Evolutionary conservation across 805 yeast species (phyloP).

Genomic region (Torulaspora gathmanii): DNA sequence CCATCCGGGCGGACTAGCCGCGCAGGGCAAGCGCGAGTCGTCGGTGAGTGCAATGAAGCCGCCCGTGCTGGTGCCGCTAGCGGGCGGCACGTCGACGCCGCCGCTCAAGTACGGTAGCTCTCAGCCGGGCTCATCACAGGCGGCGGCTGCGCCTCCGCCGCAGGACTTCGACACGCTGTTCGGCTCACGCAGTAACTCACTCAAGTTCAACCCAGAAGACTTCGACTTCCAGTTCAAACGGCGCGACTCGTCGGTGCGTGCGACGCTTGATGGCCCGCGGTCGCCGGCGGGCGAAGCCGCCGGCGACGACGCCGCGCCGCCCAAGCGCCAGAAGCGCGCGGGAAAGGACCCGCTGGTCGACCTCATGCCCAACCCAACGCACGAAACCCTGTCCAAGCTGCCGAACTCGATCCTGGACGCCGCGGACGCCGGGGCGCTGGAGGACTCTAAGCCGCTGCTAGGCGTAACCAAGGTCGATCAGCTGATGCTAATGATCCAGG

Average conservation of each 20-base stretch:
- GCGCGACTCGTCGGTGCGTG: slow-evolving; percentile 32
- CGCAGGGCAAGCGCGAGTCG: slow-evolving; percentile 10
- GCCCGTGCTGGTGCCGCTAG: slow-evolving; percentile 21
- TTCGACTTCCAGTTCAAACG: slow-evolving; percentile 33
- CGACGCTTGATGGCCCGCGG: slow-evolving; percentile 18
- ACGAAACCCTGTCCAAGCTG: slow-evolving; percentile 14
- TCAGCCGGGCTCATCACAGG: not conserved
- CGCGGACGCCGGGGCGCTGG: slow-evolving; percentile 44
- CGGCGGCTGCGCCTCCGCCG: slow-evolving; percentile 3
- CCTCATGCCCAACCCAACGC: slow-evolving; percentile 19
- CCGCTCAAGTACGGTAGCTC: slow-evolving; percentile 2
- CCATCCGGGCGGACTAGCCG: slow-evolving; percentile 4
- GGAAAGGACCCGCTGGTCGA: slow-evolving; percentile 9
- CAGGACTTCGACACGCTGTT: slow-evolving; percentile 19
- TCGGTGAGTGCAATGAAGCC: slow-evolving; percentile 22
- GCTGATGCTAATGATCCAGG: slow-evolving; percentile 85
- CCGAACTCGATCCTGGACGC: slow-evolving; percentile 37
- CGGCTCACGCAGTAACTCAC: slow-evolving; percentile 30
- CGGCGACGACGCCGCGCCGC: slow-evolving; percentile 7
- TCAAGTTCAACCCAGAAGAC: slow-evolving; percentile 32
- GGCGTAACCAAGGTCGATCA: slow-evolving; percentile 91
- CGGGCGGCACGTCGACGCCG: slow-evolving; percentile 8
- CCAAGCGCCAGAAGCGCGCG: slow-evolving; percentile 9
- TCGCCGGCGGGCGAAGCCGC: slow-evolving; percentile 6
- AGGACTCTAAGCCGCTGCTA: slow-evolving; percentile 63